phyloP scores from a whole-genome alignment of 495 filamentous ascomycete species.

The Cryomyces minteri region DNA sequence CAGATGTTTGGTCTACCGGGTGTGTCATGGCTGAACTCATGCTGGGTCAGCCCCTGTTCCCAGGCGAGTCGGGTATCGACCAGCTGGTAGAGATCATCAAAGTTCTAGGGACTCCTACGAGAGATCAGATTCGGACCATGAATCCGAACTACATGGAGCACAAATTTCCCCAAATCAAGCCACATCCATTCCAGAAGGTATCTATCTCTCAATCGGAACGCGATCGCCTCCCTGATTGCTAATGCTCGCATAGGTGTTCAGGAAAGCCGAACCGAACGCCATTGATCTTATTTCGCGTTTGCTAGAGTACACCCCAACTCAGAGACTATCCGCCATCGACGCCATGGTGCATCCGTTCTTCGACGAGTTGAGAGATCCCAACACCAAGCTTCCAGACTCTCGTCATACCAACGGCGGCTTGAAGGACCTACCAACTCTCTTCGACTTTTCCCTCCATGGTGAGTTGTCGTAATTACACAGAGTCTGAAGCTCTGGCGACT shows the following conservation, averaged over 20 bases:
- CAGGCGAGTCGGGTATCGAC: conserved; percentile 97
- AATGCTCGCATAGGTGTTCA: conserved; percentile 50
- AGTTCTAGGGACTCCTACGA: conserved; percentile 91
- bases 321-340: conserved; percentile 82
- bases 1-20: conserved; percentile 98
- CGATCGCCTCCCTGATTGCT: neutral
- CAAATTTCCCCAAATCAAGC: conserved; percentile 99
- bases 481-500: neutral
- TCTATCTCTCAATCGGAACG: neutral
- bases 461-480: conserved; percentile 14
- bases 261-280: conserved; percentile 77
- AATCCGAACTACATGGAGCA: conserved; percentile 99
- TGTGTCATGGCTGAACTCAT: conserved; percentile 99
- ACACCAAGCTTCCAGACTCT: conserved; percentile 79
- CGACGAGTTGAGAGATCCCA: conserved; percentile 81
- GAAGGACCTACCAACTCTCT: conserved; percentile 71
- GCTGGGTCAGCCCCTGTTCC: conserved; percentile 96
- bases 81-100: conserved; percentile 99
- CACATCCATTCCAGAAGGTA: conserved; percentile 94
- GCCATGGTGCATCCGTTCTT: conserved; percentile 99
- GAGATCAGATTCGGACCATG: conserved; percentile 98
- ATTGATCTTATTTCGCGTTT: conserved; percentile 90
- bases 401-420: conserved; percentile 60
- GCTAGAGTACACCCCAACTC: conserved; percentile 92
- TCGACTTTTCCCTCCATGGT: conserved; percentile 93